Evolutionary conservation across 345 rosid species (phyloP).

Genomic region (Salix dunnii): DNA sequence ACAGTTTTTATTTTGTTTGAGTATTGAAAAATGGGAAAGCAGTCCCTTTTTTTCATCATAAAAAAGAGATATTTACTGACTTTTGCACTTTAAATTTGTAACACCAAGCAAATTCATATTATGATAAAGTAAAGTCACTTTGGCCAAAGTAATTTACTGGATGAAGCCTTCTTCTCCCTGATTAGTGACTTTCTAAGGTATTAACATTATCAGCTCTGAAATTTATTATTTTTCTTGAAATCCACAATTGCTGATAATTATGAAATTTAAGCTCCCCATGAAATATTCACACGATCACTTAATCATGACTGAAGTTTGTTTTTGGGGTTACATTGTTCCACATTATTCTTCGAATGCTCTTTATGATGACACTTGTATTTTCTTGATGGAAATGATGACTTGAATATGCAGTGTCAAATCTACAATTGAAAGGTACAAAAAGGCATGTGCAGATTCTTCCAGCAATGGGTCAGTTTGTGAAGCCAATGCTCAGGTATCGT

Average conservation of each 20-base stretch:
- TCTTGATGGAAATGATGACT: not conserved
- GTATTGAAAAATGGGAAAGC: not conserved
- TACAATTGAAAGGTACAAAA: conserved; percentile 94
- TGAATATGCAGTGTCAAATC: conserved; percentile 70
- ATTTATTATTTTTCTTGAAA: not conserved
- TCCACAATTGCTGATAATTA: not conserved
- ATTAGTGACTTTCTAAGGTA: not conserved
- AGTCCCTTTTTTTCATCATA: not conserved
- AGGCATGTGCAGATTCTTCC: conserved; percentile 61
- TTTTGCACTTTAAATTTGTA: too few species aligned
- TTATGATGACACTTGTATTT: not conserved
- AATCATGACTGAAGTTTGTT: not conserved
- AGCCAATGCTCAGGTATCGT: conserved; percentile 79
- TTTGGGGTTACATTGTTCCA: not conserved
- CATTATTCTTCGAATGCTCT: not conserved
- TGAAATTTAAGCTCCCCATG: not conserved
- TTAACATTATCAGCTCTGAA: not conserved
- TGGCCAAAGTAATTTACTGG: not conserved
- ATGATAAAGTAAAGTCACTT: not conserved
- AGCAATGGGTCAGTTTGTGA: conserved; percentile 70
- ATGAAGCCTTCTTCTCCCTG: not conserved
- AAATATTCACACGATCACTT: not conserved
- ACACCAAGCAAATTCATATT: not conserved
- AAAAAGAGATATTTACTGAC: too few species aligned
- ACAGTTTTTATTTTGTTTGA: not conserved